Evolutionary conservation across 73 alveolate species (phyloP).

Genomic region (Durusdinium trenchii): DNA sequence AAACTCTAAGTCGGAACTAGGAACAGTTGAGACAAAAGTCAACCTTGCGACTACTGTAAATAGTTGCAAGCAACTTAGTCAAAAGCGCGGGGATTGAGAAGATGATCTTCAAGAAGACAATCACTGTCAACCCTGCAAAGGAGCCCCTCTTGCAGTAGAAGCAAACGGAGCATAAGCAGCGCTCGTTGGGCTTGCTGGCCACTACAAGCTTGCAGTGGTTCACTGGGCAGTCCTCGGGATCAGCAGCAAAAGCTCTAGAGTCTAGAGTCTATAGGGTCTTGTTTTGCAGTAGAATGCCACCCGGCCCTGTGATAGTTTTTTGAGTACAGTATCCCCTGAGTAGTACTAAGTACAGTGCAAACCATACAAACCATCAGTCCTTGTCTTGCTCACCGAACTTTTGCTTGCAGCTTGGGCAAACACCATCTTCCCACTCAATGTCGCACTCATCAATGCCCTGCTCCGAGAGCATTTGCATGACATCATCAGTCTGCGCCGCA

Average conservation of each 20-base stretch:
- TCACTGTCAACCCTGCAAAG: neutral
- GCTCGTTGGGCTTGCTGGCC: neutral
- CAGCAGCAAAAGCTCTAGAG: neutral
- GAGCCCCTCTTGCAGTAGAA: slow-evolving; percentile 6
- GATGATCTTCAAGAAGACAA: neutral
- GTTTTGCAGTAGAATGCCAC: too few relatives aligned
- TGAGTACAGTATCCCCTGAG: too few relatives aligned
- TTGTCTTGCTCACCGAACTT: slow-evolving; percentile 5
- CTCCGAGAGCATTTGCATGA: neutral
- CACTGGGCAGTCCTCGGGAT: neutral
- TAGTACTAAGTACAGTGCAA: too few relatives aligned
- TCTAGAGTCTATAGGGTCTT: neutral
- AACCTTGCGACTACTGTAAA: neutral
- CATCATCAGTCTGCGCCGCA: neutral
- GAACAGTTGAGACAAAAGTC: neutral
- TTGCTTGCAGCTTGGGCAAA: neutral
- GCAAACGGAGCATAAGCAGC: neutral
- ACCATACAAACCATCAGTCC: neutral
- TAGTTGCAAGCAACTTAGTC: neutral
- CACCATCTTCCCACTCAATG: neutral
- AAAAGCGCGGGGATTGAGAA: neutral
- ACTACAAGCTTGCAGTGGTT: neutral
- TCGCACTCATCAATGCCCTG: neutral
- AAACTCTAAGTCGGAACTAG: too few relatives aligned
- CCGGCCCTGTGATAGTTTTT: too few relatives aligned